Evolutionary conservation across 176 grass and related monocot genomes (phyloP).

Genomic region (Oryza nivara): DNA sequence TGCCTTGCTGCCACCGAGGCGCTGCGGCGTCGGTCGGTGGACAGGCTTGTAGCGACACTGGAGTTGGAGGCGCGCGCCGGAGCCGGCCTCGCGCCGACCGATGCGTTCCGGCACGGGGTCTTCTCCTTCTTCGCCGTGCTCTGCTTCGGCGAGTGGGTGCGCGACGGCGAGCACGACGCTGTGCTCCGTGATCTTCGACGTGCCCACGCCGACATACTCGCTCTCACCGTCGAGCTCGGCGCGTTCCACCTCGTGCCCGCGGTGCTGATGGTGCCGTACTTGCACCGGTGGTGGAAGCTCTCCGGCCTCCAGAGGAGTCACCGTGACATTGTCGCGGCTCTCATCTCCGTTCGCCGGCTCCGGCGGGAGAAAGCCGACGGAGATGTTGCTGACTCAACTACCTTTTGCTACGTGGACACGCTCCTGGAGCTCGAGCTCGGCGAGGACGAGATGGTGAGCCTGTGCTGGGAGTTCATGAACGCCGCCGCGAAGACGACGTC

Average conservation of each 20-base stretch:
- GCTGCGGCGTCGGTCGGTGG: background rate
- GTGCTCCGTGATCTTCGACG: background rate
- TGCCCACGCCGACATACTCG: too few relatives aligned
- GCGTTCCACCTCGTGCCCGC: constrained; percentile 37
- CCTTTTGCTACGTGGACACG: constrained; percentile 36
- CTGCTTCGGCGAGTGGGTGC: constrained; percentile 28
- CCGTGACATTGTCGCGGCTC: background rate
- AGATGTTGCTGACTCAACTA: too few relatives aligned
- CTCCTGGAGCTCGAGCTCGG: constrained; percentile 9
- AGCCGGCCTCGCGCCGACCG: background rate
- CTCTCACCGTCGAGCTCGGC: constrained; percentile 24
- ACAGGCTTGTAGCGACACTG: background rate
- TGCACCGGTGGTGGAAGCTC: constrained; percentile 11
- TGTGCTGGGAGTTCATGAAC: constrained; percentile 57
- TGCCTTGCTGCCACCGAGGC: background rate
- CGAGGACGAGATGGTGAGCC: constrained; percentile 35
- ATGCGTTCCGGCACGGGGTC: constrained; percentile 17
- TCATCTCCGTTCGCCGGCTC: background rate
- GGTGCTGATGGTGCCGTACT: background rate
- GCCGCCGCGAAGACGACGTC: constrained; percentile 33
- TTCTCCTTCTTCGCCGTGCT: constrained; percentile 36
- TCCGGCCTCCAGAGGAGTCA: background rate
- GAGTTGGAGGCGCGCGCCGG: background rate
- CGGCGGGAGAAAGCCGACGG: too few relatives aligned
- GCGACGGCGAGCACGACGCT: background rate